phyloP scores from a whole-genome alignment of 805 yeast species.

The Kodamaea neixiangensis region DNA sequence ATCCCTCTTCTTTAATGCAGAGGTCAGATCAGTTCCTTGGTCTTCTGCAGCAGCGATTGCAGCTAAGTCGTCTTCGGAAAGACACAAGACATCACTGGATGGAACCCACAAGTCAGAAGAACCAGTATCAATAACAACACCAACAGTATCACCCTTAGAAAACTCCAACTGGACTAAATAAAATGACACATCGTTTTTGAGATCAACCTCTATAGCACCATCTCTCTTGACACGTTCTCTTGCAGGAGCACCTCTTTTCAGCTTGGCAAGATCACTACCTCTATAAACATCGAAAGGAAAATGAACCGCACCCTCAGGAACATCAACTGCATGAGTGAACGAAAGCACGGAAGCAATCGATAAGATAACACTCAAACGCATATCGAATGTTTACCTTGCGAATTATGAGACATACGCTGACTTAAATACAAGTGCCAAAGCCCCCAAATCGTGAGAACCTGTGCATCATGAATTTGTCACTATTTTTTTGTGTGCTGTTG shows the following conservation, averaged over 20 bases:
- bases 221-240: not conserved
- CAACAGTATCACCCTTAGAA: not conserved
- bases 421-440: not conserved
- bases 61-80: not conserved
- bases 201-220: not conserved
- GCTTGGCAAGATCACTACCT: not conserved
- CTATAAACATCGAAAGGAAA: not conserved
- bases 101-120: constrained; percentile 73
- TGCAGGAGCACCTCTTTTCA: not conserved
- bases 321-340: not conserved
- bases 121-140: constrained; percentile 60
- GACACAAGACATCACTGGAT: constrained; percentile 20
- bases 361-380: not conserved
- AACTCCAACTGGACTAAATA: not conserved
- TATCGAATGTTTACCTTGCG: not conserved
- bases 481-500: not conserved
- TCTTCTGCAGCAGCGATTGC: not conserved
- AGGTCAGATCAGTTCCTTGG: not conserved
- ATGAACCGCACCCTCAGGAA: not conserved
- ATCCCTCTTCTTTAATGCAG: not conserved
- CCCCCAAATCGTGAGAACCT: not conserved
- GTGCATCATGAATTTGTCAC: not conserved
- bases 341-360: not conserved
- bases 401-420: not conserved
- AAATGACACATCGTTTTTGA: not conserved